Evolutionary conservation across 345 rosid species (phyloP).

Genomic region (Eucalyptus microcorys): DNA sequence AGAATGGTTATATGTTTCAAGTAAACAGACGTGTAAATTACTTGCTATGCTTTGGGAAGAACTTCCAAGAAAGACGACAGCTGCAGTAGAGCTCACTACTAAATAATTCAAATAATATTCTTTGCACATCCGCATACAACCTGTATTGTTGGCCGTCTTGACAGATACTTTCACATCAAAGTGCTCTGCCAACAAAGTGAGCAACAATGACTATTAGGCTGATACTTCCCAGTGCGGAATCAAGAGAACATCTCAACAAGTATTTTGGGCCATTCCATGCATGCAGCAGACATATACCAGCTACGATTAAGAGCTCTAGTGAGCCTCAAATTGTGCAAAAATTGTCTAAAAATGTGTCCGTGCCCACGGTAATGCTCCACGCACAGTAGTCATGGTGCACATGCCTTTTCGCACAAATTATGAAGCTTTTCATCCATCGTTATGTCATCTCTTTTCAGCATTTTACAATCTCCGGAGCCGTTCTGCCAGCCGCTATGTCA

Average conservation of each 20-base stretch:
- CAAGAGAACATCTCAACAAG: not conserved
- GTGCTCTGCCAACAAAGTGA: rapidly evolving
- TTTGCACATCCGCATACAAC: no score
- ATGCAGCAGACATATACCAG: not conserved
- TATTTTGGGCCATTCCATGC: not conserved
- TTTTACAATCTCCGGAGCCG: conserved; percentile 32
- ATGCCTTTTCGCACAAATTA: no score
- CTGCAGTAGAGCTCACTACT: no score
- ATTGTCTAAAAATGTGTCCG: not conserved
- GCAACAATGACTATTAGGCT: not conserved
- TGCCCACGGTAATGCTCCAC: not conserved
- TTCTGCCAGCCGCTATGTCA: conserved; percentile 2
- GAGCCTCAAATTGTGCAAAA: not conserved
- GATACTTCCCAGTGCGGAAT: not conserved
- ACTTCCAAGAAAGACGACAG: no score
- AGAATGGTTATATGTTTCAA: rapidly evolving
- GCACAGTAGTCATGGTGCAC: not conserved
- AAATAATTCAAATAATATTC: no score
- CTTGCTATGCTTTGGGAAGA: no score
- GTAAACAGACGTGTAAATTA: no score
- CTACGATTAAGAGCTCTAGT: not conserved
- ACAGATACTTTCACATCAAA: no score
- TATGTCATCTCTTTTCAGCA: conserved; percentile 25
- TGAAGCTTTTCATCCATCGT: conserved; percentile 29
- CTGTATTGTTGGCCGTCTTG: no score